A percentile compares a stretch with the other conserved stretches of the same genome.
These are phyloP conservation scores for Tricholoma bakamatsutake DNA, from an alignment of 768 basidiomycete species.

Conservation along the genomic window DNA sequence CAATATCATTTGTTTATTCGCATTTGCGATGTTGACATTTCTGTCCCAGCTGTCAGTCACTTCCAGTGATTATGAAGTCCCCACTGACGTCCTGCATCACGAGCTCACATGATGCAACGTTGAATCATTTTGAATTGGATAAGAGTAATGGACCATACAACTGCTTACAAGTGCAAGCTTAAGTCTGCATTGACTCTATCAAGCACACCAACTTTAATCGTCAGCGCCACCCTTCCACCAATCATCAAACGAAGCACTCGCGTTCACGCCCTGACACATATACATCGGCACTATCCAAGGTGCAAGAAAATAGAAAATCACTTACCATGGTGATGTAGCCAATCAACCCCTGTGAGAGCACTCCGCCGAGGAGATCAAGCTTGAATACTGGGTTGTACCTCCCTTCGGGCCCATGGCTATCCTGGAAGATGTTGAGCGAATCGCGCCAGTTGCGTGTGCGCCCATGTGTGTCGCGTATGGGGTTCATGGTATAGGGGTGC, in stretches of 20 bases:
- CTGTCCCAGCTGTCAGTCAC: too few species aligned
- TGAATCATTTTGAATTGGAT: too few species aligned
- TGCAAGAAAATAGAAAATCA: background rate
- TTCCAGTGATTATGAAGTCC: too few species aligned
- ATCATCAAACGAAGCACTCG: background rate
- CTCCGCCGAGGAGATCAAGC: slow-evolving; percentile 43
- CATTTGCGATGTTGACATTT: too few species aligned
- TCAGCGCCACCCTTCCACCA: background rate
- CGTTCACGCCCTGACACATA: background rate
- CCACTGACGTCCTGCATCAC: too few species aligned
- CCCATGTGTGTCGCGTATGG: slow-evolving; percentile 38
- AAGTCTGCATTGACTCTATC: too few species aligned
- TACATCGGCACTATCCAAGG: background rate
- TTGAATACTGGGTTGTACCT: slow-evolving; percentile 49
- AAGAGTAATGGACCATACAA: too few species aligned
- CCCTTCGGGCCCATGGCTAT: slow-evolving; percentile 41
- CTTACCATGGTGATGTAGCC: slow-evolving; percentile 54
- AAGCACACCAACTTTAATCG: background rate
- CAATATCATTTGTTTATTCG: too few species aligned
- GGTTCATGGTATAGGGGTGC: slow-evolving; percentile 47
- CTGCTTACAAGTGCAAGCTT: background rate
- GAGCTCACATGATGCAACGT: too few species aligned
- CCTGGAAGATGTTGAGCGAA: slow-evolving; percentile 48
- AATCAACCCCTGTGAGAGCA: slow-evolving; percentile 43
- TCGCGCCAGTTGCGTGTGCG: slow-evolving; percentile 50